Base-by-base conservation (phyloP, 345 rosid genomes). In the Clarkia xantiana region DNA sequence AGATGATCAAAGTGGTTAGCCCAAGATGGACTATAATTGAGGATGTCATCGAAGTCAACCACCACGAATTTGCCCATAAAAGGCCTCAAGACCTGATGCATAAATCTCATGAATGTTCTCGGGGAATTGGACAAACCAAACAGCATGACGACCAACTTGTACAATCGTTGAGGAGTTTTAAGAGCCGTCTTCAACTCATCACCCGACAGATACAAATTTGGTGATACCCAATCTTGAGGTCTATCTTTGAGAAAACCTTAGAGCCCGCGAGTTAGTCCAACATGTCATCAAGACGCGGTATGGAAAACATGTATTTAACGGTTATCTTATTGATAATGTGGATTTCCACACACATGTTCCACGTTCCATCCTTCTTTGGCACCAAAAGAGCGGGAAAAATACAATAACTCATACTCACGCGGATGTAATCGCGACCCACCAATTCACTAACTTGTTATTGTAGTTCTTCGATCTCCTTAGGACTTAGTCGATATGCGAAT, bases 271-370 rank as follows among this genome's bases (percentile, higher is more conserved):
- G 16, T 0, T 0, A 0, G 1, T 61, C 41, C 0, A 54, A 6
- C 44, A 54, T n/a, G 9, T 49, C 55, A 13, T 55, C 55, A 1
- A 63, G 4, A 1, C 40, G 11, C 4, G 57, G 36, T 16, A 63
- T 51, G 1, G 49, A 34, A 10, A 63, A 63, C 11, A 4, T 0
- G 10, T 51, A 40, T 4, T 18, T 19, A 5, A 63, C 10, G 3
- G 38, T 51, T 16, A 63, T 63, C 11, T 16, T 23, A 18, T 63
- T 46, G 14, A 55, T 49, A 10, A 38, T 41, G 0, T 7, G 11
- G 9, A 45, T 22, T 20, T 54, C 64, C 1, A 53, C 29, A 9
- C 52, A 51, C 67, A 62, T 62, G 2, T 46, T 11, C 52, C 50
- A 49, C 6, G 18, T 6, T 0, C n/a, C 10, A 23, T 50, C 61